A percentile compares a stretch with the other conserved stretches of the same genome.
phyloP scores from a whole-genome alignment of 768 basidiomycete species.

The Chiua virens region DNA sequence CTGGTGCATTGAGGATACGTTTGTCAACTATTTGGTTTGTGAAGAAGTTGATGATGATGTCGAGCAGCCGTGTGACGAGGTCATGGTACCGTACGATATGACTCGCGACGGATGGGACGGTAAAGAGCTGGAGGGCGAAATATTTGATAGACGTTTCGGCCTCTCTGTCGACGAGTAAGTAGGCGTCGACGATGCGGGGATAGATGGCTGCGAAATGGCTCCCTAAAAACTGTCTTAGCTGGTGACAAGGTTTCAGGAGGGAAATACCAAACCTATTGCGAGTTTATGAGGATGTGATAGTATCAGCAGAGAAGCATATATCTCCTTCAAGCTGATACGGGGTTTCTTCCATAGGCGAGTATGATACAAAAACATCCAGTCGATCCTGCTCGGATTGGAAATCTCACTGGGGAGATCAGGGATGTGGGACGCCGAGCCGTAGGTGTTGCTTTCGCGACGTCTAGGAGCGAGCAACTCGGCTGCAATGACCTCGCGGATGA shows the following conservation, averaged over 20 bases:
- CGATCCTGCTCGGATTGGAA: conserved; percentile 60
- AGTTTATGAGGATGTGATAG: conserved; percentile 74
- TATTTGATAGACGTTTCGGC: conserved; percentile 95
- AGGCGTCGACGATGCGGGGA: conserved; percentile 83
- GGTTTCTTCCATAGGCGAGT: conserved; percentile 85
- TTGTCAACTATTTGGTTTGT: conserved; percentile 84
- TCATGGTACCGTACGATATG: conserved; percentile 74
- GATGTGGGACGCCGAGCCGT: conserved; percentile 37
- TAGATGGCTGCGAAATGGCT: conserved; percentile 85
- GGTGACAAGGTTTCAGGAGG: background rate
- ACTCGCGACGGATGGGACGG: conserved; percentile 80
- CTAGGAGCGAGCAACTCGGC: conserved; percentile 66
- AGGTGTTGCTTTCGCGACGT: conserved; percentile 48
- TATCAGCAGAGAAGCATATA: conserved; percentile 74
- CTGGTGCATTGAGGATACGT: conserved; percentile 47
- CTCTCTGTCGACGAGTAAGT: conserved; percentile 90
- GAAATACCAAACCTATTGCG: conserved; percentile 62
- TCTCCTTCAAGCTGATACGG: conserved; percentile 75
- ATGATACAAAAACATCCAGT: conserved; percentile 80
- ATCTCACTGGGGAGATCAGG: conserved; percentile 40
- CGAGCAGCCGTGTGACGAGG: conserved; percentile 73
- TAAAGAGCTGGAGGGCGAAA: conserved; percentile 90
- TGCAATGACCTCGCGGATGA: conserved; percentile 73
- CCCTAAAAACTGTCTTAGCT: conserved; percentile 44
- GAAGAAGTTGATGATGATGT: conserved; percentile 89